These are phyloP conservation scores for Stentor roeselii DNA, from an alignment of 73 alveolate species.

Conservation along the genomic window DNA sequence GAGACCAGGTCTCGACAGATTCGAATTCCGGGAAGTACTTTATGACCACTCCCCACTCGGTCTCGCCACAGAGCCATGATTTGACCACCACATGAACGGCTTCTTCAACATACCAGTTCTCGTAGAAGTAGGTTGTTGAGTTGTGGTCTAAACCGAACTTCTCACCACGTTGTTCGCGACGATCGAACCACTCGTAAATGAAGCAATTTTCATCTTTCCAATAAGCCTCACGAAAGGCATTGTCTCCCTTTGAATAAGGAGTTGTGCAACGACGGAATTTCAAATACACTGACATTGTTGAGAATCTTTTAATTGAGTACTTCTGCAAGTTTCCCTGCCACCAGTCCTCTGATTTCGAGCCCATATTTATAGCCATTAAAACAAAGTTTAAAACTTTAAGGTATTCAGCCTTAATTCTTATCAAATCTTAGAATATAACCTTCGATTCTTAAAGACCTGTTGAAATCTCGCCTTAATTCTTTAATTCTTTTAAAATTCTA, in stretches of 20 bases:
- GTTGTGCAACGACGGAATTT: neutral
- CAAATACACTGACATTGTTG: neutral
- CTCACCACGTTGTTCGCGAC: neutral
- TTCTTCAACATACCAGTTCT: slow-evolving; percentile 1
- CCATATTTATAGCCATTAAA: too few relatives aligned
- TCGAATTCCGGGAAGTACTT: neutral
- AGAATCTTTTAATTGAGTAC: neutral
- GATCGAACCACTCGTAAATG: slow-evolving; percentile 23
- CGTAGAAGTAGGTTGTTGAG: slow-evolving; percentile 12
- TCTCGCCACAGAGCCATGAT: neutral
- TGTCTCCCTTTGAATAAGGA: neutral
- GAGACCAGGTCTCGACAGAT: neutral
- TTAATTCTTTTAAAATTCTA: neutral
- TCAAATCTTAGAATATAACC: too few relatives aligned
- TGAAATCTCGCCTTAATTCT: too few relatives aligned
- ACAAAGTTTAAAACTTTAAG: too few relatives aligned
- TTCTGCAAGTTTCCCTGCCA: neutral
- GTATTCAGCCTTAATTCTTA: too few relatives aligned
- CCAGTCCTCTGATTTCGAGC: slow-evolving; percentile 1
- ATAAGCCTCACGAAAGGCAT: neutral
- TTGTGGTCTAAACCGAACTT: slow-evolving; percentile 2
- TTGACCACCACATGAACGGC: neutral
- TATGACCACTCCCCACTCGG: slow-evolving; percentile 4
- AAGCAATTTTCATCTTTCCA: slow-evolving; percentile 25
- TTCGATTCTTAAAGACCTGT: too few relatives aligned